A percentile compares a stretch with the other conserved stretches of the same genome.
These are phyloP conservation scores for Tetrapisispora taiwanensis DNA, from an alignment of 805 yeast genomes.

Conservation along the genomic window DNA sequence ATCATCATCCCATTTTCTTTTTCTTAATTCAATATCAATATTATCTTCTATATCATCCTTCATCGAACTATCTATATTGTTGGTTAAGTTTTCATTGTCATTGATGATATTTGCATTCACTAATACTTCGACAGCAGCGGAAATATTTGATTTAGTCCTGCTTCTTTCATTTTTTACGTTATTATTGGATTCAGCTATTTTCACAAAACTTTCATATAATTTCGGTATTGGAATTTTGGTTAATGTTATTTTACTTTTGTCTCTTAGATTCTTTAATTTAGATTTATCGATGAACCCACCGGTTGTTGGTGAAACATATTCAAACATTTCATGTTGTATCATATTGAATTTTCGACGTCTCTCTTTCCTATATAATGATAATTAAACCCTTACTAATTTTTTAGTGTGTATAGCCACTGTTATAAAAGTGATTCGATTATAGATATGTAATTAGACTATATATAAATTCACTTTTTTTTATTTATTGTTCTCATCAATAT, in stretches of 20 bases:
- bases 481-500: too few relatives aligned
- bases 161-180: not conserved
- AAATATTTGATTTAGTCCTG: not conserved
- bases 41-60: not conserved
- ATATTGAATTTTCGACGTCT: not conserved
- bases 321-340: not conserved
- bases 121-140: not conserved
- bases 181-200: not conserved
- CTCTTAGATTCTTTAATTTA: not conserved
- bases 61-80: not conserved
- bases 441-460: too few relatives aligned
- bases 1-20: not conserved
- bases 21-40: not conserved
- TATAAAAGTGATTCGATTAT: too few relatives aligned
- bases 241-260: not conserved
- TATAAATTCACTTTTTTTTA: too few relatives aligned
- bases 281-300: slow-evolving; percentile 1
- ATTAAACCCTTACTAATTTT: too few relatives aligned
- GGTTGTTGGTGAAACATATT: not conserved
- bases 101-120: not conserved
- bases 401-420: too few relatives aligned
- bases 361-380: too few relatives aligned
- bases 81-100: too few relatives aligned
- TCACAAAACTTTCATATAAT: not conserved
- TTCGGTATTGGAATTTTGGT: not conserved